Conservation (phyloP, 805 yeast species). For the Myxozyma vanderwaltii region DNA sequence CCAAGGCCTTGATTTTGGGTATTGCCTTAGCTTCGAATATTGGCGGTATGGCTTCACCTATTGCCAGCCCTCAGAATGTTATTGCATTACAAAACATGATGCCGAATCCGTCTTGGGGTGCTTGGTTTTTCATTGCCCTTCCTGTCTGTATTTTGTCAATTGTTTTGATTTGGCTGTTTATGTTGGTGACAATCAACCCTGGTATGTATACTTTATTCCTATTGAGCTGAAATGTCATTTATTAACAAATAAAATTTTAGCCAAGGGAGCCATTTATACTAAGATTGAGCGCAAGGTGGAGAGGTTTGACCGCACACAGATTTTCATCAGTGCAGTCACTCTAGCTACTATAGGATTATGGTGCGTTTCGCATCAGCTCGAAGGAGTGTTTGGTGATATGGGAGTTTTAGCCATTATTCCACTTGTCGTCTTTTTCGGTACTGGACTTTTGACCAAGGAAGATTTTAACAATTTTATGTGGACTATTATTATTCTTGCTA, state of each 20-base stretch:
- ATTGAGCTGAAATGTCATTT: too few relatives aligned
- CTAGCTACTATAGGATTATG: slow-evolving; percentile 75
- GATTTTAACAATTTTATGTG: slow-evolving; percentile 95
- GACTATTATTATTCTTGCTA: slow-evolving; percentile 93
- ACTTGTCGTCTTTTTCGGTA: slow-evolving; percentile 85
- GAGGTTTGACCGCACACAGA: slow-evolving; percentile 69
- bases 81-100: slow-evolving; percentile 86
- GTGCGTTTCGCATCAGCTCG: slow-evolving; percentile 82
- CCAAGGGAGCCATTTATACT: slow-evolving; percentile 53
- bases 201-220: too few relatives aligned
- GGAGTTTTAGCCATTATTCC: slow-evolving; percentile 95
- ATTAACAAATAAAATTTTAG: slow-evolving; percentile 22
- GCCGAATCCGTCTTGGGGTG: slow-evolving; percentile 83
- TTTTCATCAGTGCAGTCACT: slow-evolving; percentile 71
- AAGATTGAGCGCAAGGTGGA: slow-evolving; percentile 65
- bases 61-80: slow-evolving; percentile 95
- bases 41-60: slow-evolving; percentile 98
- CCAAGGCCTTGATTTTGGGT: slow-evolving; percentile 82
- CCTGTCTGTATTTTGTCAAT: slow-evolving; percentile 74
- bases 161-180: slow-evolving; percentile 69
- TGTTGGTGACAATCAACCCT: slow-evolving; percentile 62
- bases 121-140: slow-evolving; percentile 86
- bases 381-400: slow-evolving; percentile 84
- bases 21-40: slow-evolving; percentile 90
- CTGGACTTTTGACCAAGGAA: slow-evolving; percentile 81